Evolutionary conservation across 306 rosid genomes (phyloP).

Genomic region (Trifolium repens): DNA sequence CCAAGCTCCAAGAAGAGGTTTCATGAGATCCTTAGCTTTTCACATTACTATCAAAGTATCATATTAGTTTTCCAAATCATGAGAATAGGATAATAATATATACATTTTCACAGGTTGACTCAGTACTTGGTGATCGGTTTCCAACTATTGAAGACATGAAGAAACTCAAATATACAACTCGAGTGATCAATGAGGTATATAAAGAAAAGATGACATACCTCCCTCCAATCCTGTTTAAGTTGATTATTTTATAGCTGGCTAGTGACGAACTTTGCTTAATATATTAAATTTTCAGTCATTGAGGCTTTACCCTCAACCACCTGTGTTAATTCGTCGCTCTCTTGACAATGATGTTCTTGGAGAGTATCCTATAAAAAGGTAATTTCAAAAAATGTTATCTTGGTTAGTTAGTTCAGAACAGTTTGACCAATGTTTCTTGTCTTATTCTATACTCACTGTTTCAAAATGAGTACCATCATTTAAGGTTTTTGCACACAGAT

Average conservation of each 20-base stretch:
- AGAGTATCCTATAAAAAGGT: slow-evolving; percentile 82
- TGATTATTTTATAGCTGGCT: slow-evolving; percentile 21
- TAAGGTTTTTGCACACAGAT: too few relatives aligned
- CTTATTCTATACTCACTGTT: background rate
- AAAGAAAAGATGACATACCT: slow-evolving; percentile 38
- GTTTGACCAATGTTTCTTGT: slow-evolving; percentile 5
- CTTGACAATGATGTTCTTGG: slow-evolving; percentile 77
- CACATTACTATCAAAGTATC: slow-evolving; percentile 26
- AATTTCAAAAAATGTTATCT: slow-evolving; percentile 27
- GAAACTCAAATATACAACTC: slow-evolving; percentile 89
- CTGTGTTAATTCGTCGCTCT: slow-evolving; percentile 95
- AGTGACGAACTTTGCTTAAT: slow-evolving; percentile 25
- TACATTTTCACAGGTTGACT: slow-evolving; percentile 64
- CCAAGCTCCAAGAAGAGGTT: slow-evolving; percentile 98
- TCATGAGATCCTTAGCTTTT: slow-evolving; percentile 36
- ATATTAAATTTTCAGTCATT: slow-evolving; percentile 64
- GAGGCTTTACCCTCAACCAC: slow-evolving; percentile 99
- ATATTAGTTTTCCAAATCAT: slow-evolving; percentile 6
- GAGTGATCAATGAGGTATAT: slow-evolving; percentile 92
- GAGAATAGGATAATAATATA: slow-evolving; percentile 32
- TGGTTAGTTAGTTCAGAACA: slow-evolving; percentile 33
- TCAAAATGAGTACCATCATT: too few relatives aligned
- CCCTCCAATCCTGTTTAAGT: slow-evolving; percentile 11
- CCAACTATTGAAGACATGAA: slow-evolving; percentile 94
- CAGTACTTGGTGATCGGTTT: slow-evolving; percentile 80